phyloP scores from a whole-genome alignment of 108 stramenopile genomes.

The Licmophora abbreviata region DNA sequence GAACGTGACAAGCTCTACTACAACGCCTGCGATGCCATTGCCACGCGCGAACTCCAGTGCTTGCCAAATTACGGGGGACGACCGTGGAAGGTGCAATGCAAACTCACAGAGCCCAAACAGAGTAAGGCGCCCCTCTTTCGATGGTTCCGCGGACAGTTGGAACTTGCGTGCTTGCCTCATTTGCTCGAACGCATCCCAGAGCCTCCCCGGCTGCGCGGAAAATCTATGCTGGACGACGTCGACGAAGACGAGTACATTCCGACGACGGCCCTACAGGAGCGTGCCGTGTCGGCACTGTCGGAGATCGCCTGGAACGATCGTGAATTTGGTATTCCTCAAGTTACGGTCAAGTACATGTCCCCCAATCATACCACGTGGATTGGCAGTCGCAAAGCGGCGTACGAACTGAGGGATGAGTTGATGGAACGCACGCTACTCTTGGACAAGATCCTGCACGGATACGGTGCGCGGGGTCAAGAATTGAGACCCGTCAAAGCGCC shows the following conservation, averaged over 20 bases:
- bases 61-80: conserved; percentile 69
- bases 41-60: conserved; percentile 37
- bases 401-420: conserved; percentile 45
- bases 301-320: conserved; percentile 24
- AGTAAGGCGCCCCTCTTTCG: conserved; percentile 36
- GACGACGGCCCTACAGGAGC: conserved; percentile 12
- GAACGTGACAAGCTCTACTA: conserved; percentile 40
- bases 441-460: conserved; percentile 52
- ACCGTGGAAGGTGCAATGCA: conserved; percentile 50
- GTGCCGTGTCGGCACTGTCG: conserved; percentile 24
- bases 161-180: conserved; percentile 63
- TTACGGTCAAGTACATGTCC: conserved; percentile 46
- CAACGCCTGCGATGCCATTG: conserved; percentile 50
- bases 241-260: conserved; percentile 10
- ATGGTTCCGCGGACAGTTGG: conserved; percentile 26
- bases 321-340: conserved; percentile 21
- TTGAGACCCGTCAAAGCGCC: conserved; percentile 53
- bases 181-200: conserved; percentile 37
- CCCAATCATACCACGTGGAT: conserved; percentile 61
- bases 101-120: conserved; percentile 23
- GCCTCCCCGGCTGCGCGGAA: conserved; percentile 23
- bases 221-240: conserved; percentile 7
- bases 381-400: conserved; percentile 57
- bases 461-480: conserved; percentile 48
- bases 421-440: conserved; percentile 44